Base-by-base conservation (phyloP, 2,329 filamentous ascomycete species). In the Microsporum audouinii region DNA sequence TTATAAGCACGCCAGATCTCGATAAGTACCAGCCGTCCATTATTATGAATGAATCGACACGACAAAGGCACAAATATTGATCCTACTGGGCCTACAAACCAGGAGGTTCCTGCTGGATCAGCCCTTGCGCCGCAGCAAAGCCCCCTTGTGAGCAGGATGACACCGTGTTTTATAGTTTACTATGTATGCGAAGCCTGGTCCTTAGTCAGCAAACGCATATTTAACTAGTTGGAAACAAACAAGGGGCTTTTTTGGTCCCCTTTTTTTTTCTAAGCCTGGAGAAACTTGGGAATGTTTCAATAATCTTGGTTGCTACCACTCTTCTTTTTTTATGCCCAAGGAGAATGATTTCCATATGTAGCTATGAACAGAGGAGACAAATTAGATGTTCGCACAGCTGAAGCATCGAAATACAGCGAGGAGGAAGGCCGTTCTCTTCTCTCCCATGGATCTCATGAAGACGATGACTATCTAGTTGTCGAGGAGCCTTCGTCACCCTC, bases 341-440 rank as follows among this genome's bases (percentile, higher is more conserved):
- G 53, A 61, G 56, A 49, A 66, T 68, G 61, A 66, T 56, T 63
- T 43, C 64, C 64, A 68, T 57, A 66, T 65, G 70, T 70, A 74
- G 73, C 70, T 67, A 77, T 77, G 75, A 70, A 71, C 66, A 69
- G 68, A 68, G 73, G 73, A 71, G 73, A 76, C 67, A 69, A 65
- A 68, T 65, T 65, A 58, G 65, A 69, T 67, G 68, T 67, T 68
- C 68, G 69, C 62, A 65, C 70, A 66, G 67, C 66, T 69, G 72
- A 69, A 62, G 67, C 63, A 61, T 63, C 69, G 65, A 69, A 65
- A 61, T 66, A 65, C 60, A 63, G 67, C 61, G 69, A 66, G 56
- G 65, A 70, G 43, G 73, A 75, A 66, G 67, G 68, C 36, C 70
- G 69, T 56, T 68, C 68, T 53, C 68, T 76, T 38, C 68, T 76